Evolutionary conservation across 2,329 filamentous ascomycete species (phyloP).

Genomic region (Alternaria gansuensis): DNA sequence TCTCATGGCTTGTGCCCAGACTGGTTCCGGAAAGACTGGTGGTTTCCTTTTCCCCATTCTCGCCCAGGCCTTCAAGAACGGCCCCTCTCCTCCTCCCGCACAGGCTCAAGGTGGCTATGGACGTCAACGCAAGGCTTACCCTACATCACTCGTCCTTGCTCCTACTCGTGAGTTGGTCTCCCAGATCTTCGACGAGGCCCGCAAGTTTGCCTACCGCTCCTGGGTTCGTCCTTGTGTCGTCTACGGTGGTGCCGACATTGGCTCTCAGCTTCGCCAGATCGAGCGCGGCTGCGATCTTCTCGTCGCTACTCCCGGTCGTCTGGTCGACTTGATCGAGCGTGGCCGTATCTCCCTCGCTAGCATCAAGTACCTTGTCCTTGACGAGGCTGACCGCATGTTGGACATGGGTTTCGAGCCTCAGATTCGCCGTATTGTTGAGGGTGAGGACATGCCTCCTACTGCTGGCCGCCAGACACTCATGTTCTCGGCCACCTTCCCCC

Average conservation of each 20-base stretch:
- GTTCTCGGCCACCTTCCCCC: conserved; percentile 99
- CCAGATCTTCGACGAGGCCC: conserved; percentile 96
- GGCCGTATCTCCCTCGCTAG: conserved; percentile 96
- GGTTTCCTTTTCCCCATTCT: conserved; percentile 99
- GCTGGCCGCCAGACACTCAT: conserved; percentile 94
- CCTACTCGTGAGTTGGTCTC: conserved; percentile 98
- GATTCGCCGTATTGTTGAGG: conserved; percentile 97
- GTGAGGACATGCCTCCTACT: conserved; percentile 93
- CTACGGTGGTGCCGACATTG: conserved; percentile 98
- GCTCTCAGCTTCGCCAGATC: conserved; percentile 96
- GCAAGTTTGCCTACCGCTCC: conserved; percentile 98
- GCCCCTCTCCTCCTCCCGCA: conserved; percentile 75
- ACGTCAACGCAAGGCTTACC: conserved; percentile 97
- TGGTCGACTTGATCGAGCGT: conserved; percentile 98
- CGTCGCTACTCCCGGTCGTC: conserved; percentile 94
- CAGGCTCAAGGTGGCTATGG: conserved; percentile 70
- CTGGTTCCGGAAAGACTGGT: conserved; percentile 99
- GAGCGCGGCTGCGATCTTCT: conserved; percentile 97
- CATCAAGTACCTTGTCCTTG: conserved; percentile 99
- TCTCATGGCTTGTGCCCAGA: conserved; percentile 99
- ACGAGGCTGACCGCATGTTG: conserved; percentile 99
- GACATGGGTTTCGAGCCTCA: conserved; percentile 99
- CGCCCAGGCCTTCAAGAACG: conserved; percentile 93
- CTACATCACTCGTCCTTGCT: conserved; percentile 92
- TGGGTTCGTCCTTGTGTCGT: conserved; percentile 99